Evolutionary conservation across 257 asterid genomes (phyloP), one percentile per base, ranked within the genome.

Genomic region (Jacaranda mimosifolia): DNA sequence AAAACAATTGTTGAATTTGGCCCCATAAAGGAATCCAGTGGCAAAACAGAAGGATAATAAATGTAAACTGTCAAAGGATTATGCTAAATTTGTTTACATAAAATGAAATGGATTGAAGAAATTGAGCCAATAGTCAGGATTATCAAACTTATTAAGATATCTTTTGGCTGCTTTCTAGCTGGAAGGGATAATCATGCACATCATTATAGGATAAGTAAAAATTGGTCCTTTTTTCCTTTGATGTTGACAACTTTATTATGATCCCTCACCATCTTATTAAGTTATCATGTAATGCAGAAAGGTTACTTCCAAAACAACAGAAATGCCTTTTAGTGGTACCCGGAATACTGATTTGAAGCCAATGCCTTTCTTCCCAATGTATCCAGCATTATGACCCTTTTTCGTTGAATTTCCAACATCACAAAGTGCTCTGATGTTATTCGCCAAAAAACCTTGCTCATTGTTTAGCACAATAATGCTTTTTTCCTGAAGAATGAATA

Each of bases 321-420:
- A 67, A 80, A 49, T 46, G 80, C 52, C 45, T 26, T 46, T 62
- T 48, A 72, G 79, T 57, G 67, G 56, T 96, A 96, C 99, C 98
- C 99, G 90, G 68, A 96, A 96, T 52, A 96, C 99, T 70, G 99
- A 96, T 93, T 96, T 96, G 89, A 96, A 96, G 72, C 99, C 99
- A 68, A 96, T 96, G 89, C 99, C 99, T 84, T 96, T 96, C 93
- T 96, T 96, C 80, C 99, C 99, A 74, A 96, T 96, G 84, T 90
- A 93, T 84, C 98, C 99, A 82, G 92, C 84, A 78, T 51, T 85
- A 35, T 70, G 81, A 72, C 85, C 92, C 73, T 67, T 89, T 79
- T 95, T 96, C 45, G 99, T 93, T 43, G 99, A 96, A 84, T 89
- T 96, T 71, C 99, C 99, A 74, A 96, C 92, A 82, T 96, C 99